Conservation (phyloP, 352 stramenopile species). For the Thalassiosira hispida region DNA sequence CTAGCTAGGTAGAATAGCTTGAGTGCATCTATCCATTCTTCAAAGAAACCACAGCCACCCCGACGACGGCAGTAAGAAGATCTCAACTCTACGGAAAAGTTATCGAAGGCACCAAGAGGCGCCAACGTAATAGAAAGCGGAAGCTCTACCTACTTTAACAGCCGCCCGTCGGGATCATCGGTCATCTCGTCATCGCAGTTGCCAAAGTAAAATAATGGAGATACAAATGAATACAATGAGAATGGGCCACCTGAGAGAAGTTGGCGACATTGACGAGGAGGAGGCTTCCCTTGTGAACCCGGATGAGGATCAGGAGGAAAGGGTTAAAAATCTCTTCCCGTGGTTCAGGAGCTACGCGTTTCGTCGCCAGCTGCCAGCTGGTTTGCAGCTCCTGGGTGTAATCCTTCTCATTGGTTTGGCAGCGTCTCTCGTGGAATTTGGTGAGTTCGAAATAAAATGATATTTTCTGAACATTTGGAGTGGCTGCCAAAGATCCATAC, state of each 20-base stretch:
- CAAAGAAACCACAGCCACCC: background rate
- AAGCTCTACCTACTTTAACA: too few species aligned
- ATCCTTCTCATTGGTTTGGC: constrained; percentile 25
- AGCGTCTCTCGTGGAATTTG: too few species aligned
- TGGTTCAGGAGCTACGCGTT: constrained; percentile 35
- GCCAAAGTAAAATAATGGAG: constrained; percentile 4
- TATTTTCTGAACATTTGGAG: too few species aligned
- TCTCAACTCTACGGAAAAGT: background rate
- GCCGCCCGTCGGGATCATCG: too few species aligned
- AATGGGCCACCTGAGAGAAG: constrained; percentile 12
- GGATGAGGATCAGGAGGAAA: background rate
- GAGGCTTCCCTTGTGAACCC: background rate
- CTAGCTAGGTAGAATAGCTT: too few species aligned
- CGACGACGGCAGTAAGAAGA: too few species aligned
- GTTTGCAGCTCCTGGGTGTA: constrained; percentile 8
- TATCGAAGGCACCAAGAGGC: background rate
- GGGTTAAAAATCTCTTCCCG: constrained; percentile 22
- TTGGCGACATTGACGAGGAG: constrained; percentile 9
- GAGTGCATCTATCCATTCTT: too few species aligned
- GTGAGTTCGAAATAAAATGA: too few species aligned
- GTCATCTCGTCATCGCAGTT: too few species aligned
- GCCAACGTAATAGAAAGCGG: too few species aligned
- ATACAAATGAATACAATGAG: constrained; percentile 3
- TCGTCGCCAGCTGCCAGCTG: constrained; percentile 26
- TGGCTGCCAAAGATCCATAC: too few species aligned